These are phyloP conservation scores for Wickerhamiella sergipiensis DNA, from an alignment of 805 yeast species.

Conservation along the genomic window DNA sequence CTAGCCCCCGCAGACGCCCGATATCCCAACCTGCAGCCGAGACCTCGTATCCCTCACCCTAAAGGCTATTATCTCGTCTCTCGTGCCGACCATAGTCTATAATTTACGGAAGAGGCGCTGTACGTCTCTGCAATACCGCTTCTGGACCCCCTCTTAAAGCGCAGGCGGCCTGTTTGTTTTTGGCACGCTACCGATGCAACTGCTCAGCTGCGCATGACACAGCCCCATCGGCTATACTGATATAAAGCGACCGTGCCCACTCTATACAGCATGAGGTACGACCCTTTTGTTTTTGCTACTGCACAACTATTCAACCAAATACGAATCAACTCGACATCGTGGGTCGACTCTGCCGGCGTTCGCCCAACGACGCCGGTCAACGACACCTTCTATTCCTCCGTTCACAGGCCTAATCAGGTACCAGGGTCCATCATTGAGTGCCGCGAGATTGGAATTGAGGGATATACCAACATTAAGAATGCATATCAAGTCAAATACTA, in stretches of 20 bases:
- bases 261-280: not conserved
- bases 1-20: not conserved
- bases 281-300: not conserved
- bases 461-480: not conserved
- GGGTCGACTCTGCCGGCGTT: not conserved
- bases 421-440: not conserved
- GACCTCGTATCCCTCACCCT: not conserved
- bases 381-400: not conserved
- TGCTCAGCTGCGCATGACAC: too few species aligned
- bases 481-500: constrained; percentile 15
- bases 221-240: too few species aligned
- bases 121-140: too few species aligned
- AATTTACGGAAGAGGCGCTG: too few species aligned
- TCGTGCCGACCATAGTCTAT: not conserved
- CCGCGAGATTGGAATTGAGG: not conserved
- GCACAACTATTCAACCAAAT: not conserved
- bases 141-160: too few species aligned
- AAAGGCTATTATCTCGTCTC: not conserved
- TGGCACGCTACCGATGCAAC: too few species aligned
- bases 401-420: not conserved
- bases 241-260: not conserved
- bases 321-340: not conserved
- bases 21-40: not conserved
- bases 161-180: too few species aligned
- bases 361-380: not conserved